Percentiles rank a stretch among this genome's conserved stretches.
Evolutionary conservation across 2,329 filamentous ascomycete species (phyloP).

Genomic region (Trichoderma asperellum): DNA sequence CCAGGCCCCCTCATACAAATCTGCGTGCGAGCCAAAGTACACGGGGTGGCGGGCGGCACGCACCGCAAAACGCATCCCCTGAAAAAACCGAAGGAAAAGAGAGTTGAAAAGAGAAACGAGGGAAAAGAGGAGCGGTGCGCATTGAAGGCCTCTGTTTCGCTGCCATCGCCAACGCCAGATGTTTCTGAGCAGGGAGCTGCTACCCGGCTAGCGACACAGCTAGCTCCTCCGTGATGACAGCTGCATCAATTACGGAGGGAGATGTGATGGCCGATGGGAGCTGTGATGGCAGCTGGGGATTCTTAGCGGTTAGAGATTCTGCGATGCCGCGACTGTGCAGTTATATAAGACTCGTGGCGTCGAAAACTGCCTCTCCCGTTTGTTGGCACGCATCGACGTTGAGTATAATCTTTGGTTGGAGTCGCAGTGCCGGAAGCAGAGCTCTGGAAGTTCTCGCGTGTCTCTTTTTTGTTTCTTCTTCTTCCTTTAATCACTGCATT

Average conservation of each 20-base stretch:
- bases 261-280: not conserved
- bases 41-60: not conserved
- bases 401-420: not conserved
- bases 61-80: not conserved
- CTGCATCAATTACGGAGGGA: constrained; percentile 17
- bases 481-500: not conserved
- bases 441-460: constrained; percentile 25
- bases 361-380: not conserved
- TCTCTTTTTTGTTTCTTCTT: constrained; percentile 2
- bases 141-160: constrained; percentile 14
- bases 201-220: not conserved
- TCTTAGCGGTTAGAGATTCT: constrained; percentile 20
- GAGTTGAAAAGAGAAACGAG: not conserved
- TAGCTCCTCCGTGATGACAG: constrained; percentile 9
- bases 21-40: not conserved
- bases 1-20: not conserved
- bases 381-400: not conserved
- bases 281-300: constrained; percentile 2
- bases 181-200: constrained; percentile 17
- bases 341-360: constrained; percentile 16
- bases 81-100: not conserved
- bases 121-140: not conserved
- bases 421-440: constrained; percentile 18
- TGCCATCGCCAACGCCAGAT: constrained; percentile 17
- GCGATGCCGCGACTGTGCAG: not conserved